Percentiles rank a stretch among this genome's conserved stretches.
Conservation (phyloP, 169 alveolate genomes). For the Babesia divergens region DNA sequence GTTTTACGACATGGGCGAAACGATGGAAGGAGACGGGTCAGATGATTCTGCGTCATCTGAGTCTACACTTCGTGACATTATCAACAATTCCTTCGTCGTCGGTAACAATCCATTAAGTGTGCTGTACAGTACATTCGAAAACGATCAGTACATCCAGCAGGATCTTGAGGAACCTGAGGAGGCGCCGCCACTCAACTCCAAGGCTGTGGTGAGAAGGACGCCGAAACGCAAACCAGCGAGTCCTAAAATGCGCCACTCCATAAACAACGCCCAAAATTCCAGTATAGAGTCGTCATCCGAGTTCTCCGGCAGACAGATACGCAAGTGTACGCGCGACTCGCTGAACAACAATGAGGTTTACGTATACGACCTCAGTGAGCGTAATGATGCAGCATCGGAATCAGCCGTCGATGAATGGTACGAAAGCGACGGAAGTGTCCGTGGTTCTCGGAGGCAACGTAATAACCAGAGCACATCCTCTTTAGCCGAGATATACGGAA, state of each 20-base stretch:
- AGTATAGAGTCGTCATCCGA: neutral
- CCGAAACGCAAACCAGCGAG: constrained; percentile 16
- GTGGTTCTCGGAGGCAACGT: constrained; percentile 35
- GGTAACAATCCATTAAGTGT: constrained; percentile 11
- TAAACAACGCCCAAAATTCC: neutral
- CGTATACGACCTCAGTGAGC: constrained; percentile 34
- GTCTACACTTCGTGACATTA: constrained; percentile 25
- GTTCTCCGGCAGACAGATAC: neutral
- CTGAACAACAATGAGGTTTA: constrained; percentile 8
- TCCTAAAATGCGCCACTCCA: neutral
- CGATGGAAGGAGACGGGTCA: constrained; percentile 21
- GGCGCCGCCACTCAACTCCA: neutral
- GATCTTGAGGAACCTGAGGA: constrained; percentile 22
- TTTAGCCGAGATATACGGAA: constrained; percentile 55
- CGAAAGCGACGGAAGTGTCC: constrained; percentile 50
- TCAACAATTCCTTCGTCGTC: constrained; percentile 24
- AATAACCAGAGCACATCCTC: constrained; percentile 28
- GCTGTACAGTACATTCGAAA: constrained; percentile 56
- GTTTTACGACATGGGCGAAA: constrained; percentile 20
- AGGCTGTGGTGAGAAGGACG: neutral
- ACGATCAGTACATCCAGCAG: constrained; percentile 54
- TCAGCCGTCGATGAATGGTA: constrained; percentile 48
- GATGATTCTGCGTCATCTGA: constrained; percentile 27
- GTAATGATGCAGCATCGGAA: constrained; percentile 26
- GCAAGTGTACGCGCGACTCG: constrained; percentile 13